Percentiles rank a stretch among this genome's conserved stretches.
Conservation (phyloP, 164 flowering plant species). For the Taxillus chinensis region DNA sequence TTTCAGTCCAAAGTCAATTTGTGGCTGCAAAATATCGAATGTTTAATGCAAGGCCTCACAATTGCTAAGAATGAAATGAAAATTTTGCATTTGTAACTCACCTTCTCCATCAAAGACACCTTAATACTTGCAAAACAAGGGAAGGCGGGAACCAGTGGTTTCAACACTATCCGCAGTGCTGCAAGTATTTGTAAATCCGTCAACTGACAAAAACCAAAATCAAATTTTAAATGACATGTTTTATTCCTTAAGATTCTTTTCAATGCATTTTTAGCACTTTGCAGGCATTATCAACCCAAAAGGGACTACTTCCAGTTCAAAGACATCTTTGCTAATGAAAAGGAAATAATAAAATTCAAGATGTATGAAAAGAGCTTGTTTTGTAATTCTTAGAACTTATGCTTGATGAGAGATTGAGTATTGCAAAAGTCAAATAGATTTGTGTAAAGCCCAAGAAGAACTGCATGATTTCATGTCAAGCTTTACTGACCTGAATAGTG, state of each 20-base stretch:
- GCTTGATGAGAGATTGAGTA: too few species aligned
- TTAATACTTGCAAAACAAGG: slow-evolving; percentile 5
- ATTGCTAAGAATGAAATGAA: background rate
- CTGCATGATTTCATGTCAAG: too few species aligned
- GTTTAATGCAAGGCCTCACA: background rate
- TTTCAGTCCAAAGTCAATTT: slow-evolving; percentile 73
- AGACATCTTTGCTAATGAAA: too few species aligned
- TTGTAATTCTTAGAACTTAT: too few species aligned
- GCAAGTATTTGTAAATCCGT: slow-evolving; percentile 6
- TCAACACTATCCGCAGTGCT: background rate
- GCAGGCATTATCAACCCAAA: too few species aligned
- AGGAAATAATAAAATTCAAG: too few species aligned
- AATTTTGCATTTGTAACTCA: background rate
- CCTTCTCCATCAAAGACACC: slow-evolving; percentile 6
- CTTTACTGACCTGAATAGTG: slow-evolving; percentile 1
- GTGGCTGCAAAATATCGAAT: slow-evolving; percentile 49
- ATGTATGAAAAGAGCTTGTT: too few species aligned
- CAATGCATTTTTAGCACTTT: background rate
- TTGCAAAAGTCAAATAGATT: too few species aligned
- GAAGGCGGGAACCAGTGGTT: slow-evolving; percentile 1
- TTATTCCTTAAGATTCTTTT: background rate
- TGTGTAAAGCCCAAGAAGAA: too few species aligned
- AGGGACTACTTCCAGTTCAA: too few species aligned
- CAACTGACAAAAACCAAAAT: slow-evolving; percentile 2
- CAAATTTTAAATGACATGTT: background rate